Evolutionary conservation across 2,329 filamentous ascomycete genomes (phyloP).

Genomic region (Aspergillus terreus): DNA sequence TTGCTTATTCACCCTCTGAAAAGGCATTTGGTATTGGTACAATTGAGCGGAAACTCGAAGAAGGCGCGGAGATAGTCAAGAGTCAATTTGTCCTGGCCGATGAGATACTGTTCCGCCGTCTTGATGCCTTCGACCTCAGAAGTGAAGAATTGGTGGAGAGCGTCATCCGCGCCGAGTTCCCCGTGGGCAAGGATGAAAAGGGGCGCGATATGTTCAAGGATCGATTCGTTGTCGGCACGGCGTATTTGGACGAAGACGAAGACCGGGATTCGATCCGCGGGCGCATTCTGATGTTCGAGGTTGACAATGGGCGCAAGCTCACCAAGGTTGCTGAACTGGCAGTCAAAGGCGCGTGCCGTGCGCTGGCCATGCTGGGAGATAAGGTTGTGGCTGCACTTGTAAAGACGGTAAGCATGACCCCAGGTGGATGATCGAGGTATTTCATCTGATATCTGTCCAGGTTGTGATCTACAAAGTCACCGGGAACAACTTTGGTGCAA

Average conservation of each 20-base stretch:
- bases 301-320: constrained; percentile 65
- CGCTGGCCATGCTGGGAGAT: constrained; percentile 68
- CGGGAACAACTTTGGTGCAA: constrained; percentile 28
- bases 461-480: constrained; percentile 57
- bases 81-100: constrained; percentile 88
- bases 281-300: constrained; percentile 78
- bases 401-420: constrained; percentile 64
- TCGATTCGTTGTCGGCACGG: constrained; percentile 87
- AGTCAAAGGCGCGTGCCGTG: constrained; percentile 76
- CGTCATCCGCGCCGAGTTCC: constrained; percentile 72
- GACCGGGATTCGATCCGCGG: constrained; percentile 58
- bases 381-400: constrained; percentile 83
- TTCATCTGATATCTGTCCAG: constrained; percentile 27
- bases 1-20: constrained; percentile 77
- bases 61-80: constrained; percentile 69
- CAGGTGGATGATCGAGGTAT: not conserved
- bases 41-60: constrained; percentile 67
- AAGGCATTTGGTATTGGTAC: constrained; percentile 85
- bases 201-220: constrained; percentile 56
- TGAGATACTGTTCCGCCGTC: constrained; percentile 77
- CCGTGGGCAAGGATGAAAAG: constrained; percentile 53
- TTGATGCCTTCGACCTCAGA: constrained; percentile 67
- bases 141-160: constrained; percentile 76
- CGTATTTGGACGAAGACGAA: constrained; percentile 63
- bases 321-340: constrained; percentile 67